Evolutionary conservation across 495 filamentous ascomycete genomes (phyloP).

Genomic region (Amphirosellinia nigrospora): DNA sequence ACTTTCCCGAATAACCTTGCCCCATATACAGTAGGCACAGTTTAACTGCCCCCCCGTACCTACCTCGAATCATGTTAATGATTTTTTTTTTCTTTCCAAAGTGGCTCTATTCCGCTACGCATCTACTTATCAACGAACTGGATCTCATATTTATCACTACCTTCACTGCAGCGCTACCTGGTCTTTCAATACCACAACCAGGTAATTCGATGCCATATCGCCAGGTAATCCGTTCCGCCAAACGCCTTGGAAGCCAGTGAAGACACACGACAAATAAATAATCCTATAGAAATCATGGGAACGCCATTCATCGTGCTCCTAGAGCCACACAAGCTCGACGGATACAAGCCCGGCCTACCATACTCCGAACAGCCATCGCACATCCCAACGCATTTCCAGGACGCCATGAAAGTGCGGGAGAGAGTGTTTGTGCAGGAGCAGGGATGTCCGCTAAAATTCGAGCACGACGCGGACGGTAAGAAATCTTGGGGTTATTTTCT

Average conservation of each 20-base stretch:
- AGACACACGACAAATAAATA: not conserved
- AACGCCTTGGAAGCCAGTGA: not conserved
- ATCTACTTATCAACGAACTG: not conserved
- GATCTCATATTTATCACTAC: not conserved
- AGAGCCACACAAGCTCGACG: conserved; percentile 50
- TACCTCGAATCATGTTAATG: not conserved
- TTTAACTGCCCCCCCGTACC: not conserved
- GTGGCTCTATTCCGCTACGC: not conserved
- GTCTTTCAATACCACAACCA: not conserved
- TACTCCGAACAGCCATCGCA: conserved; percentile 50
- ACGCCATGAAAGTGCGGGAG: conserved; percentile 79
- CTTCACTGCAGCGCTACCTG: not conserved
- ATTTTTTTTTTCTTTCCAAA: not conserved
- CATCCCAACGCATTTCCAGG: conserved; percentile 67
- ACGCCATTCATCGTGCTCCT: conserved; percentile 58
- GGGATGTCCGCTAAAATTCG: conserved; percentile 65
- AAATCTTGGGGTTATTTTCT: no score
- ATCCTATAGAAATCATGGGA: conserved; percentile 31
- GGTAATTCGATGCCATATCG: not conserved
- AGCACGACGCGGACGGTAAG: conserved; percentile 84
- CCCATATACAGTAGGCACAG: not conserved
- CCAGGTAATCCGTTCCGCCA: not conserved
- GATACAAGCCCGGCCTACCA: conserved; percentile 51
- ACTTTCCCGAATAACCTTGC: not conserved
- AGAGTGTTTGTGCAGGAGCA: conserved; percentile 83